Percentiles rank a stretch among this genome's conserved stretches.
Conservation (phyloP, 2,329 filamentous ascomycete species). For the Xylariaceae sp. region DNA sequence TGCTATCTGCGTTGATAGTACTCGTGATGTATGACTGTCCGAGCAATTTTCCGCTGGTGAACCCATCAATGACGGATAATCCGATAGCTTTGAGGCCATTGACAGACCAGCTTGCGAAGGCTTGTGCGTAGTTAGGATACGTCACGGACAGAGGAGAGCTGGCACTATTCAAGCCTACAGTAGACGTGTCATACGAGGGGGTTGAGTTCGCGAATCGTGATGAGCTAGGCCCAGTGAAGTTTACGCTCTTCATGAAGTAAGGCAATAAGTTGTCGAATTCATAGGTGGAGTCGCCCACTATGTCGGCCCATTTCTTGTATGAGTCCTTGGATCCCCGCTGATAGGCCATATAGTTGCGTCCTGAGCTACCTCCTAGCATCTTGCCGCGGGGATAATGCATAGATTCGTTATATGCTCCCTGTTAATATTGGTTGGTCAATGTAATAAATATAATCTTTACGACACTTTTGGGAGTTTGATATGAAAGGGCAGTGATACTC, state of each 20-base stretch:
- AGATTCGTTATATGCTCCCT: slow-evolving; percentile 23
- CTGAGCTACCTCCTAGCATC: slow-evolving; percentile 30
- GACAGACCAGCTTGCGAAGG: neutral
- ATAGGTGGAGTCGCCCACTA: slow-evolving; percentile 30
- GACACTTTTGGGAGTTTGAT: too few relatives aligned
- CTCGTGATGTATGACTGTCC: neutral
- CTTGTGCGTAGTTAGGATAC: neutral
- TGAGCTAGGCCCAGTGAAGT: slow-evolving; percentile 33
- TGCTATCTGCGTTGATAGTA: neutral
- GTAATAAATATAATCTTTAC: too few relatives aligned
- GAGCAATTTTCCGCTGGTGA: neutral
- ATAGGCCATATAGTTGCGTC: slow-evolving; percentile 29
- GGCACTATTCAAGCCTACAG: neutral
- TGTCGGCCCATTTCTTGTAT: slow-evolving; percentile 30
- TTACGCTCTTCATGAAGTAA: slow-evolving; percentile 30
- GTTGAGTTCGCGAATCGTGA: too few relatives aligned
- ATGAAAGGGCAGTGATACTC: too few relatives aligned
- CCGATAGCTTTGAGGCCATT: neutral
- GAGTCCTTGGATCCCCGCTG: slow-evolving; percentile 23
- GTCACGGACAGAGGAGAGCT: neutral
- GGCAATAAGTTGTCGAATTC: slow-evolving; percentile 29
- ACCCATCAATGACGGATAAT: neutral
- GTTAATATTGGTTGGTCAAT: too few relatives aligned
- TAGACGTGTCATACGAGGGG: too few relatives aligned
- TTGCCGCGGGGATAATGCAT: slow-evolving; percentile 37